Evolutionary conservation across 352 stramenopile species (phyloP), one percentile per base, ranked within the genome.

Genomic region (Albugo candida): DNA sequence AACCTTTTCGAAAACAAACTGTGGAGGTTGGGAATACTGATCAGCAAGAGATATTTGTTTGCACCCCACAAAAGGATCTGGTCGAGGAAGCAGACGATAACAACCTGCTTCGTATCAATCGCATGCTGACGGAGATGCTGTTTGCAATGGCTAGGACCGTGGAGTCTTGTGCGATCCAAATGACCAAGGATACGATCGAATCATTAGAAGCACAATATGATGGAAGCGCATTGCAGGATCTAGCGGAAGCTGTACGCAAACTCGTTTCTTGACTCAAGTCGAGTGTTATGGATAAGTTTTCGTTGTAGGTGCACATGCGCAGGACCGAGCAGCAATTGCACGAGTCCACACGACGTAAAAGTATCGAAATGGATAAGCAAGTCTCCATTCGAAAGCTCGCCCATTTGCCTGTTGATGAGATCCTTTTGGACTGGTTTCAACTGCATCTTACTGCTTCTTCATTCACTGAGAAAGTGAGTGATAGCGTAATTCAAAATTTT

Each of bases 131-230:
- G 11, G 75, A 88, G 48, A 82, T 69, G 12, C 65, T 88, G 62
- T 83, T 85, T 44, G 75, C 67, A 13, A 88, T 88, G 75, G 75
- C 75, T 16, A 70, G 75, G 2, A 85, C 85, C 71, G 75, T 88
- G 53, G 75, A 88, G 55, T 75, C 72, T 20, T 75, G 67, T 36
- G 66, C 74, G n/a, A 88, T 88, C 47, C 75, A 88, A 45, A 77
- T 82, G 61, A 67, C 69, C 21, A 88, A 83, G 50, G 75, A 84
- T 35, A 63, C 67, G 47, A 82, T 88, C 66, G 75, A 88, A 49
- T 81, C 72, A 14, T 68, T 88, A 18, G 72, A 85, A 52, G 67
- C 67, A 38, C 75, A 88, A 40, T 59, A 81, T 12, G 75, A 88
- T 36, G 75, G 75, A 40, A 66, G 56, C 37, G 60, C 79, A 27